phyloP scores from a whole-genome alignment of 2,329 filamentous ascomycete species.

The Emmonsia crescens region DNA sequence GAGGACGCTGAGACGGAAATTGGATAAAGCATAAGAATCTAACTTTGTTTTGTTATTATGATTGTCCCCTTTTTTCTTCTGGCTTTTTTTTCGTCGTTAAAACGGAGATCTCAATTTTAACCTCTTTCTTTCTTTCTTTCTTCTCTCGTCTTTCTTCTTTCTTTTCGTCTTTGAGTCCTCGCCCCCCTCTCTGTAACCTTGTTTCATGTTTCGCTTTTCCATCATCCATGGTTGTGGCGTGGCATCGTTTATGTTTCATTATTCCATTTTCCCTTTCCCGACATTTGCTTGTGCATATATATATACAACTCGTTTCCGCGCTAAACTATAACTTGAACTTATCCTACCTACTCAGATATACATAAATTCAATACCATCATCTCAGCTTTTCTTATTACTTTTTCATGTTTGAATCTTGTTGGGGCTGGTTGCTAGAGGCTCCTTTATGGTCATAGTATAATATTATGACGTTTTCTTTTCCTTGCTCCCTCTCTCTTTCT shows the following conservation, averaged over 20 bases:
- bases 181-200: background rate
- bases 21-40: constrained; percentile 51
- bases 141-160: background rate
- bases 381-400: background rate
- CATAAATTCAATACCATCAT: background rate
- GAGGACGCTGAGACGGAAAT: constrained; percentile 74
- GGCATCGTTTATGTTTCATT: background rate
- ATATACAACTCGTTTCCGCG: background rate
- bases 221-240: background rate
- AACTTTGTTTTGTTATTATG: background rate
- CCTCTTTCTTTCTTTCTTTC: background rate
- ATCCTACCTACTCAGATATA: background rate
- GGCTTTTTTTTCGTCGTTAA: background rate
- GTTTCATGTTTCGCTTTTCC: background rate
- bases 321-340: background rate
- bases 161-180: background rate
- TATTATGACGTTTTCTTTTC: too few relatives aligned
- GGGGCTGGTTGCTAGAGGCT: too few relatives aligned
- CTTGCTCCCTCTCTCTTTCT: too few relatives aligned
- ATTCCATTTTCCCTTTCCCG: background rate
- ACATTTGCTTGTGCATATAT: background rate
- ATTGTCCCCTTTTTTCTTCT: background rate
- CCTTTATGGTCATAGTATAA: background rate
- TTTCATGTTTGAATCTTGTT: too few relatives aligned
- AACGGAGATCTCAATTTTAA: background rate